Evolutionary conservation across 2,329 filamentous ascomycete species (phyloP), one percentile per base, ranked within the genome.

Genomic region (Aspergillus fumigatus): DNA sequence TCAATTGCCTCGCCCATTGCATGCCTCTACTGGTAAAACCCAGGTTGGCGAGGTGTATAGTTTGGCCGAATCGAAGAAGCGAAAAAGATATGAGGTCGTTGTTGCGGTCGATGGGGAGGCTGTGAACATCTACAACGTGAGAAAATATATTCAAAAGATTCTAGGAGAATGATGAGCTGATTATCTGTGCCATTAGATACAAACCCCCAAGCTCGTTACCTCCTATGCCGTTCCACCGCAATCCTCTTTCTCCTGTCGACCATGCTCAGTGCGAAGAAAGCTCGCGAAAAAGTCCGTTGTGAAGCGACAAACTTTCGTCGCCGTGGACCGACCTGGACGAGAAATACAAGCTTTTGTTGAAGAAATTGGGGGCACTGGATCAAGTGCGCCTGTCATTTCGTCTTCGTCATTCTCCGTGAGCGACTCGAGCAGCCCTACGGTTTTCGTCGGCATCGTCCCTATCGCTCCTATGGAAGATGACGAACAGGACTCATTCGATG

Each of bases 181-280:
- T 43, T n/a, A 41, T 35, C 41, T 43, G 50, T 32, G 69, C 10
- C 56, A 29, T 25, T 47, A 87, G 84, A 73, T 86, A 23, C 82
- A 85, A 77, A 83, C 81, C 52, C 82, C 84, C 8, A 83, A 80
- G 63, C 76, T 84, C 8, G 75, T 84, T 19, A 81, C 82, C 35
- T 86, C 84, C 17, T 85, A 86, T 68, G 82, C 84, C 52, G 74
- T 86, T 17, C 83, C 84, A 38, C 84, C 84, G 27, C 80, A 84
- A 65, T 80, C 82, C 25, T 78, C 76, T 17, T 82, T 86, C 67
- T 77, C 79, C 53, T 81, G 82, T 52, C 75, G 80, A 35, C 84
- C 84, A 52, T 84, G 78, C 66, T 87, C 84, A 25, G 75, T 85
- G 48, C 81, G 83, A 67, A 75, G 77, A 59, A 82, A 80, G 67